phyloP scores from a whole-genome alignment of 2,329 filamentous ascomycete genomes.

The Phoma sp. region DNA sequence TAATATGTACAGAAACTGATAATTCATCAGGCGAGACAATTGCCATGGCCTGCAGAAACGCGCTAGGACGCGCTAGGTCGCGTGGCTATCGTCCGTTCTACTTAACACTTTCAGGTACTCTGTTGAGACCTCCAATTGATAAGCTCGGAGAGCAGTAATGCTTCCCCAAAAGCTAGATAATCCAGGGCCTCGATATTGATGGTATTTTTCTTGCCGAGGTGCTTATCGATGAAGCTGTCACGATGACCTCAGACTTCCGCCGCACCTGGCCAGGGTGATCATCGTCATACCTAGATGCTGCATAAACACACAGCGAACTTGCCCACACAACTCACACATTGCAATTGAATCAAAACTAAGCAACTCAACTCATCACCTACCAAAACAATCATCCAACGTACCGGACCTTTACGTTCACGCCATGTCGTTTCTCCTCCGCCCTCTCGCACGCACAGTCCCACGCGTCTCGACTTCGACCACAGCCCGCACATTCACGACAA shows the following conservation, averaged over 20 bases:
- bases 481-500: conserved; percentile 16
- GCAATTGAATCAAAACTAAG: neutral
- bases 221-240: conserved; percentile 15
- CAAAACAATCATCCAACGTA: neutral
- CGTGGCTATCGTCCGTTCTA: neutral
- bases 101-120: neutral
- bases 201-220: neutral
- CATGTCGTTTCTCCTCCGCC: conserved; percentile 11
- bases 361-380: neutral
- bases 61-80: neutral
- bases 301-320: neutral
- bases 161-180: too few species aligned
- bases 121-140: neutral
- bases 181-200: too few species aligned
- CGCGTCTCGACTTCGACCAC: neutral
- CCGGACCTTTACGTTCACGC: neutral
- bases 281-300: neutral
- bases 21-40: neutral
- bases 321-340: neutral
- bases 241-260: conserved; percentile 24
- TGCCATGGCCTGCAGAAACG: neutral
- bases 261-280: neutral
- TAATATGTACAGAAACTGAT: neutral
- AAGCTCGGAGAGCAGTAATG: neutral
- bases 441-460: neutral